Evolutionary conservation across 352 stramenopile species (phyloP).

Genomic region (Phytophthora vignae): DNA sequence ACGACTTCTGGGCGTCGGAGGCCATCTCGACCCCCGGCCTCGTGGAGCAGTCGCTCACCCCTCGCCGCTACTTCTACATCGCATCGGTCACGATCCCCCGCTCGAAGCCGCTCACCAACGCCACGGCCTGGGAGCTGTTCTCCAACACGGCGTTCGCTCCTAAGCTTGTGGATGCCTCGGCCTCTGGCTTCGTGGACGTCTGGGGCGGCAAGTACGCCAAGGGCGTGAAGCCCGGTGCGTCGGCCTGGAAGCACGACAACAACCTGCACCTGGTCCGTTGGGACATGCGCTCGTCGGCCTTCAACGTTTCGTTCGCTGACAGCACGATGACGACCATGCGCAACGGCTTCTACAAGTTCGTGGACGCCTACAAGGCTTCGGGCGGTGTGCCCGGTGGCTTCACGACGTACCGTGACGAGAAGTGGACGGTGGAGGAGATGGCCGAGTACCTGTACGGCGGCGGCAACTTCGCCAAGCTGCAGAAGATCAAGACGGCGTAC

Average conservation of each 20-base stretch:
- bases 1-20: background rate
- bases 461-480: no score
- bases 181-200: background rate
- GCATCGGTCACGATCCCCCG: background rate
- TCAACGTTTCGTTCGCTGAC: background rate
- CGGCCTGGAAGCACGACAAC: constrained; percentile 6
- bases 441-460: no score
- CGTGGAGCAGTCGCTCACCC: background rate
- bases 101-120: background rate
- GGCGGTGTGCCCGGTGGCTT: constrained; percentile 1
- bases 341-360: constrained; percentile 4
- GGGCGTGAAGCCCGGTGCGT: background rate
- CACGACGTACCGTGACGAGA: background rate
- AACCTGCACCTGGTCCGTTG: background rate
- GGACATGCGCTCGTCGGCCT: background rate
- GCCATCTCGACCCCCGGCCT: background rate
- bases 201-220: constrained; percentile 7
- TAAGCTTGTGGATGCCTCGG: background rate
- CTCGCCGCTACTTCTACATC: constrained; percentile 3
- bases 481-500: no score
- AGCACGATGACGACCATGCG: background rate
- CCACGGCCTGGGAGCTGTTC: constrained; percentile 1
- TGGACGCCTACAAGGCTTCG: constrained; percentile 1
- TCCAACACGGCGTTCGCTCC: background rate
- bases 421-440: no score